Conservation (phyloP, 805 yeast genomes). For the Ogataea neopini region DNA sequence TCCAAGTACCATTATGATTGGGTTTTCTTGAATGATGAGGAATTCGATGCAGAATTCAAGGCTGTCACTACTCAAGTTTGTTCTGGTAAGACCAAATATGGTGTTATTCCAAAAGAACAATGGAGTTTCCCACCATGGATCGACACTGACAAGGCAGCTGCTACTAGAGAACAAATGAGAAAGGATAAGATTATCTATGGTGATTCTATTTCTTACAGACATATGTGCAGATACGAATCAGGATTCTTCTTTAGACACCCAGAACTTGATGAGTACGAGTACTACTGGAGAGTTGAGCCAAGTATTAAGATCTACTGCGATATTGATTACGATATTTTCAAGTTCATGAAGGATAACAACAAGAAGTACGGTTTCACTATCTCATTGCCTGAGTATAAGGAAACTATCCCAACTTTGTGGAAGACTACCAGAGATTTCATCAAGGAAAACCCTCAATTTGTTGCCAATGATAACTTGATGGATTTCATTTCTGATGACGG, state of each 20-base stretch:
- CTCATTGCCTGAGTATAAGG: slow-evolving; percentile 59
- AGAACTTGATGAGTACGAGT: slow-evolving; percentile 71
- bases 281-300: slow-evolving; percentile 96
- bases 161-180: slow-evolving; percentile 53
- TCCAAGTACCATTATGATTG: slow-evolving; percentile 81
- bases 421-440: slow-evolving; percentile 49
- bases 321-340: slow-evolving; percentile 76
- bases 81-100: slow-evolving; percentile 78
- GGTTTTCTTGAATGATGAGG: slow-evolving; percentile 91
- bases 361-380: slow-evolving; percentile 79
- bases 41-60: slow-evolving; percentile 80
- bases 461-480: slow-evolving; percentile 51
- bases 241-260: slow-evolving; percentile 87
- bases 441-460: slow-evolving; percentile 40
- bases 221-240: slow-evolving; percentile 90
- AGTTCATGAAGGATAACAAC: slow-evolving; percentile 75
- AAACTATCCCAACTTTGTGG: slow-evolving; percentile 63
- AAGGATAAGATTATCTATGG: slow-evolving; percentile 59
- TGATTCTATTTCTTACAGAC: slow-evolving; percentile 69
- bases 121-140: slow-evolving; percentile 89
- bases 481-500: slow-evolving; percentile 63
- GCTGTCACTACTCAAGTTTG: slow-evolving; percentile 62
- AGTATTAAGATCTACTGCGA: slow-evolving; percentile 80
- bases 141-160: slow-evolving; percentile 66
- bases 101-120: slow-evolving; percentile 76